These are phyloP conservation scores for Boletus edulis DNA, from an alignment of 768 basidiomycete species.

Conservation along the genomic window DNA sequence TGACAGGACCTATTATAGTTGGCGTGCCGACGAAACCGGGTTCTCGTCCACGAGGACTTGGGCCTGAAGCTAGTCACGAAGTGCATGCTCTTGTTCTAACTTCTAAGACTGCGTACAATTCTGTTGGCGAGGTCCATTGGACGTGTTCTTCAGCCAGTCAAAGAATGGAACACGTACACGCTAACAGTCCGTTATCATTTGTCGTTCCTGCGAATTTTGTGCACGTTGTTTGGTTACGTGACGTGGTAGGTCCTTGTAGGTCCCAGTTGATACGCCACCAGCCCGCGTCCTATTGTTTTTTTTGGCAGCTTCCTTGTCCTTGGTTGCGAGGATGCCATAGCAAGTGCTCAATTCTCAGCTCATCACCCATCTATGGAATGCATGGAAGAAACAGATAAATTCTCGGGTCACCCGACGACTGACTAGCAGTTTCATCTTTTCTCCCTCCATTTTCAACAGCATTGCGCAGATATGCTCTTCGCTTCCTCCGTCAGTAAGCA, in stretches of 20 bases:
- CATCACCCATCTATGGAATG: neutral
- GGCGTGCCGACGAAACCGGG: too few relatives aligned
- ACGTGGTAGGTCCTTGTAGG: neutral
- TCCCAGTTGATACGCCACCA: neutral
- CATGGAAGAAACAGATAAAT: constrained; percentile 14
- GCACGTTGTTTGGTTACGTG: neutral
- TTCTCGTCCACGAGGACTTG: too few relatives aligned
- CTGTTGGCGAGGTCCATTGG: too few relatives aligned
- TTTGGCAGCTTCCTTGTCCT: constrained; percentile 6
- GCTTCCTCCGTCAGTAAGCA: neutral
- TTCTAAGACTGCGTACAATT: too few relatives aligned
- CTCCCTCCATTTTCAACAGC: neutral
- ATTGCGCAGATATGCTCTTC: constrained; percentile 1
- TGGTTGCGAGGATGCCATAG: constrained; percentile 12
- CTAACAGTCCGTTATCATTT: too few relatives aligned
- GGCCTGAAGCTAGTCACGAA: too few relatives aligned
- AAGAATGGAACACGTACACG: too few relatives aligned
- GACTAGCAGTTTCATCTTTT: too few relatives aligned
- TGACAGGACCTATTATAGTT: too few relatives aligned
- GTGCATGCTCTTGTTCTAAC: too few relatives aligned
- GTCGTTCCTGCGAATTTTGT: constrained; percentile 22
- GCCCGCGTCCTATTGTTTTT: constrained; percentile 11
- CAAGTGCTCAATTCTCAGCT: neutral
- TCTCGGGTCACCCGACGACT: neutral
- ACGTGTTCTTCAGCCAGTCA: too few relatives aligned